Evolutionary conservation across 75 land plant genomes (phyloP).

Genomic region (Isoetes taiwanensis): DNA sequence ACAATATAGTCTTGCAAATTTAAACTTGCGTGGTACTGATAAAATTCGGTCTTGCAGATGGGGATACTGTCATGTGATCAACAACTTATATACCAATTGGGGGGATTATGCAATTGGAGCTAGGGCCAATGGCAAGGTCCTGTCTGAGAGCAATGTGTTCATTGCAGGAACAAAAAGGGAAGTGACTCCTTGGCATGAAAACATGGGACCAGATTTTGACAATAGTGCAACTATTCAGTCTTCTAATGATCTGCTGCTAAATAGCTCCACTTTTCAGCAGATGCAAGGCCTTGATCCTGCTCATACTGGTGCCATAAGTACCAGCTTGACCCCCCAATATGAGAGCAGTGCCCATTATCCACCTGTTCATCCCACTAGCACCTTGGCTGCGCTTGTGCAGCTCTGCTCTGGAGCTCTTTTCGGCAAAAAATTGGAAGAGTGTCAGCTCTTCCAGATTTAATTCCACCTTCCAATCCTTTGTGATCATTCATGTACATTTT

Average conservation of each 20-base stretch:
- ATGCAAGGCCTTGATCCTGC: background rate
- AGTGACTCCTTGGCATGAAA: background rate
- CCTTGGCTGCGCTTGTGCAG: background rate
- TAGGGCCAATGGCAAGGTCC: background rate
- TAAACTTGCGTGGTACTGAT: background rate
- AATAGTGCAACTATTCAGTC: background rate
- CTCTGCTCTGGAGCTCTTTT: slow-evolving; percentile 3
- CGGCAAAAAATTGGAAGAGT: too few species aligned
- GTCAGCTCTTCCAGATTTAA: too few species aligned
- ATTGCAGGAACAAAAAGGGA: background rate
- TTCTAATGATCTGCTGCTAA: background rate
- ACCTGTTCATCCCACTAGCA: slow-evolving; percentile 1
- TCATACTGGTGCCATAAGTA: too few species aligned
- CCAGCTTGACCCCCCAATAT: background rate
- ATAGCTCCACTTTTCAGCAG: slow-evolving; percentile 4
- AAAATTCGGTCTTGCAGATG: background rate
- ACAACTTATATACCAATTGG: slow-evolving; percentile 8
- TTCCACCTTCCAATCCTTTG: too few species aligned
- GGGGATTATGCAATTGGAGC: slow-evolving; percentile 5
- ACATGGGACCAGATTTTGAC: background rate
- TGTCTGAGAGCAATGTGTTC: background rate
- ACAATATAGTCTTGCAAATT: background rate
- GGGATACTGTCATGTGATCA: slow-evolving; percentile 6
- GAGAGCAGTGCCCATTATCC: background rate
- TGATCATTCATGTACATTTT: too few species aligned